phyloP scores from a whole-genome alignment of 768 basidiomycete species.

The Zangia roseola region DNA sequence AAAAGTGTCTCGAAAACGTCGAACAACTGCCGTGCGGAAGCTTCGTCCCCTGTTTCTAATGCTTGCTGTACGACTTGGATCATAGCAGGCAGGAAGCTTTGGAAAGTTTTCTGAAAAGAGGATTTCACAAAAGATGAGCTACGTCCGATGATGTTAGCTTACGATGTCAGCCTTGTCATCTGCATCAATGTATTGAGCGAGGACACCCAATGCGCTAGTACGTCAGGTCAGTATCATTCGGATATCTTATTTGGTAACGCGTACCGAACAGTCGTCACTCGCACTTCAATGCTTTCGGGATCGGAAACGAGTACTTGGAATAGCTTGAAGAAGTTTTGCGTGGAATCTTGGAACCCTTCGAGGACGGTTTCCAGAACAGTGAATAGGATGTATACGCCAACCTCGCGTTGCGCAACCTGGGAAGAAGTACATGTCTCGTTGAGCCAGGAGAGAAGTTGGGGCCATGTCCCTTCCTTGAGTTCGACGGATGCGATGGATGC shows the following conservation, averaged over 20 bases:
- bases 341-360: slow-evolving; percentile 80
- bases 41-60: slow-evolving; percentile 76
- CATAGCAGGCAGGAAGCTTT: slow-evolving; percentile 82
- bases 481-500: slow-evolving; percentile 92
- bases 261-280: slow-evolving; percentile 84
- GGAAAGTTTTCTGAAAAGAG: slow-evolving; percentile 71
- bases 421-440: slow-evolving; percentile 71
- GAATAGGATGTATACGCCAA: slow-evolving; percentile 85
- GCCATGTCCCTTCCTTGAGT: slow-evolving; percentile 77
- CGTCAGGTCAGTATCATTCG: slow-evolving; percentile 4
- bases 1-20: slow-evolving; percentile 95
- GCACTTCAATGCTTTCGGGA: slow-evolving; percentile 84
- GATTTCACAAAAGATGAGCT: not conserved
- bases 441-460: slow-evolving; percentile 84
- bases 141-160: slow-evolving; percentile 29
- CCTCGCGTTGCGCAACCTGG: slow-evolving; percentile 79
- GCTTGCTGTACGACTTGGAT: slow-evolving; percentile 85
- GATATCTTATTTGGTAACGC: slow-evolving; percentile 7
- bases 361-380: slow-evolving; percentile 91
- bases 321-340: slow-evolving; percentile 73
- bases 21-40: slow-evolving; percentile 82
- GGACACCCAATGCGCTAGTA: slow-evolving; percentile 77
- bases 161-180: slow-evolving; percentile 89
- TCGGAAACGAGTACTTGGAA: slow-evolving; percentile 74
- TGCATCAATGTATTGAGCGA: slow-evolving; percentile 88